Percentiles rank a stretch among this genome's conserved stretches.
These are phyloP conservation scores for Cordyceps militaris DNA, from an alignment of 2,329 filamentous ascomycete genomes.

Conservation along the genomic window DNA sequence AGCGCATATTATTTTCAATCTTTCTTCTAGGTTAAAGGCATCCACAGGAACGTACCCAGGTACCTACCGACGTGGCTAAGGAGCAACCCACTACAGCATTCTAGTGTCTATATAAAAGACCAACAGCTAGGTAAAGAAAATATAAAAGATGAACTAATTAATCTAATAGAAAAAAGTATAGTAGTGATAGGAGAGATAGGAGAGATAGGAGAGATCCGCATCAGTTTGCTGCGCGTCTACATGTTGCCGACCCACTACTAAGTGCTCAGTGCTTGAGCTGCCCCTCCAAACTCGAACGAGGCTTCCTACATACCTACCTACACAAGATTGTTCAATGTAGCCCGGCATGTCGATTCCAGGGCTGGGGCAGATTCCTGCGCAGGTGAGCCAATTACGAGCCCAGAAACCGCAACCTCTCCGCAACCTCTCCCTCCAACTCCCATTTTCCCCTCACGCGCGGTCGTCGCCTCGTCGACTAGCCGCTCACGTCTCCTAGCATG, in stretches of 20 bases:
- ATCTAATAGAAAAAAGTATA: too few species aligned
- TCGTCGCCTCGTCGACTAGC: not conserved
- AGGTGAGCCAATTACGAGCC: slow-evolving; percentile 38
- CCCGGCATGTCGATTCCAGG: slow-evolving; percentile 64
- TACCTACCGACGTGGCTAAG: too few species aligned
- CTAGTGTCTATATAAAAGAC: too few species aligned
- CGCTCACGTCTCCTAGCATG: slow-evolving; percentile 20
- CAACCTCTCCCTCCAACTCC: not conserved
- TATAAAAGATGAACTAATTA: too few species aligned
- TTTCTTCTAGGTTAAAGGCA: too few species aligned
- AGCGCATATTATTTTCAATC: not conserved
- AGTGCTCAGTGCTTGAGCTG: too few species aligned
- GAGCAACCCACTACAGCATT: too few species aligned
- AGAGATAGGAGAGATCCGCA: too few species aligned
- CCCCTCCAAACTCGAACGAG: slow-evolving; percentile 3
- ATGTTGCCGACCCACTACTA: not conserved
- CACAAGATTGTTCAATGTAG: slow-evolving; percentile 23
- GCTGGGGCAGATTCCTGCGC: slow-evolving; percentile 58
- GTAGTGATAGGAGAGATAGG: too few species aligned
- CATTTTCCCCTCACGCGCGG: not conserved
- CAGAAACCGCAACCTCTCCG: not conserved
- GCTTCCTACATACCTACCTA: not conserved
- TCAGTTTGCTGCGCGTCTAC: too few species aligned
- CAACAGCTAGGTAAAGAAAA: too few species aligned
- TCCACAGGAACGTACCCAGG: too few species aligned